phyloP scores from a whole-genome alignment of 345 rosid species.

The Brassica juncea region DNA sequence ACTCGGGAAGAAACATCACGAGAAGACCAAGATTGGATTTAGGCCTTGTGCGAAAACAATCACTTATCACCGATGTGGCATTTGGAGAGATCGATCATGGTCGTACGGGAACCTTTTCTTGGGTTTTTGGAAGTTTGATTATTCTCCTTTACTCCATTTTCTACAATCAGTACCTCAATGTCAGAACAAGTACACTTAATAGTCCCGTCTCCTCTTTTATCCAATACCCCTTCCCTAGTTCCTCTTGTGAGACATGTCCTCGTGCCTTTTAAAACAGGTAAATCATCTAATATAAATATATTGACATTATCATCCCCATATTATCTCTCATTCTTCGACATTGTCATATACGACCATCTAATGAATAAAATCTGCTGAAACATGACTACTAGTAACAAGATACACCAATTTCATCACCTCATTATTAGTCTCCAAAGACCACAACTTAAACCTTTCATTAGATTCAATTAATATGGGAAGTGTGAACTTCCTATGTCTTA shows the following conservation, averaged over 20 bases:
- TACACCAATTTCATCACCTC: constrained; percentile 44
- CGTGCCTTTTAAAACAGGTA: constrained; percentile 27
- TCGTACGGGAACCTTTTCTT: no score
- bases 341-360: constrained; percentile 44
- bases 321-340: constrained; percentile 45
- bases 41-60: no score
- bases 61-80: no score
- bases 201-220: constrained; percentile 18
- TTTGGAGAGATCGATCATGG: no score
- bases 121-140: no score
- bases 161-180: no score
- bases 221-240: neutral
- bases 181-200: neutral
- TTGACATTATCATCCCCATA: constrained; percentile 36
- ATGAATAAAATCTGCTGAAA: constrained; percentile 11
- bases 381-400: constrained; percentile 24
- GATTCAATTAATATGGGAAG: neutral
- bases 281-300: constrained; percentile 33
- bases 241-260: constrained; percentile 37
- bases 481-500: constrained; percentile 23
- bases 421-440: constrained; percentile 22
- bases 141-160: no score
- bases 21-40: no score
- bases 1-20: no score
- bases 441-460: constrained; percentile 29